Evolutionary conservation across 148 eudicot species (phyloP).

Genomic region (Persicaria tinctoria): DNA sequence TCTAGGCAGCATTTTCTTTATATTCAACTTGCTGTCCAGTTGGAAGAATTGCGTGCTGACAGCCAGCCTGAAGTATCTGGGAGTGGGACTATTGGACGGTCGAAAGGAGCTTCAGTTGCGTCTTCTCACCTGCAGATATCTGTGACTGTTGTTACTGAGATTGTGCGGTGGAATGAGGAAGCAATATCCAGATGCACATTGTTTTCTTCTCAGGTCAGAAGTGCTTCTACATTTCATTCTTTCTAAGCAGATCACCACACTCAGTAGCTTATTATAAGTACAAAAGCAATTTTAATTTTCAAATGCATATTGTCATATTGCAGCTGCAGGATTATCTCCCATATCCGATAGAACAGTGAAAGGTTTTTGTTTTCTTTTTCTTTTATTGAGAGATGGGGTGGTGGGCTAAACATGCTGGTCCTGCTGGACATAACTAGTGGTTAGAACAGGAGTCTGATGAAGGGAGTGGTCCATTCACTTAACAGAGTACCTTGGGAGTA

Average conservation of each 20-base stretch:
- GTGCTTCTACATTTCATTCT: neutral
- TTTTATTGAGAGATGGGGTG: neutral
- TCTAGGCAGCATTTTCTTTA: conserved; percentile 8
- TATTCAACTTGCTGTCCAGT: conserved; percentile 24
- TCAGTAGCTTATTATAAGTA: neutral
- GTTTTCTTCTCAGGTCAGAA: conserved; percentile 66
- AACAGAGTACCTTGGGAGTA: neutral
- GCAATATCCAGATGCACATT: conserved; percentile 83
- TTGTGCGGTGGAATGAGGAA: conserved; percentile 99
- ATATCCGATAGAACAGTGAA: neutral
- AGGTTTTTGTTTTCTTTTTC: neutral
- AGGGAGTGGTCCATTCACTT: neutral
- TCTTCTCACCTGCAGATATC: conserved; percentile 84
- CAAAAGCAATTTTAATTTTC: neutral
- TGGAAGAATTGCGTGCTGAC: conserved; percentile 93
- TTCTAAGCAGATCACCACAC: neutral
- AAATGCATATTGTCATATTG: neutral
- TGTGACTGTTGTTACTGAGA: conserved; percentile 94
- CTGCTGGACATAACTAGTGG: neutral
- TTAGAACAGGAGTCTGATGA: neutral
- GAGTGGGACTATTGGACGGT: conserved; percentile 79
- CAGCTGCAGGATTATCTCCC: neutral
- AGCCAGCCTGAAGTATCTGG: conserved; percentile 52
- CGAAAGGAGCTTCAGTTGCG: conserved; percentile 78
- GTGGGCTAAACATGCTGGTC: neutral